These are phyloP conservation scores for Dicorynia guianensis DNA, from an alignment of 306 rosid genomes.

Conservation along the genomic window DNA sequence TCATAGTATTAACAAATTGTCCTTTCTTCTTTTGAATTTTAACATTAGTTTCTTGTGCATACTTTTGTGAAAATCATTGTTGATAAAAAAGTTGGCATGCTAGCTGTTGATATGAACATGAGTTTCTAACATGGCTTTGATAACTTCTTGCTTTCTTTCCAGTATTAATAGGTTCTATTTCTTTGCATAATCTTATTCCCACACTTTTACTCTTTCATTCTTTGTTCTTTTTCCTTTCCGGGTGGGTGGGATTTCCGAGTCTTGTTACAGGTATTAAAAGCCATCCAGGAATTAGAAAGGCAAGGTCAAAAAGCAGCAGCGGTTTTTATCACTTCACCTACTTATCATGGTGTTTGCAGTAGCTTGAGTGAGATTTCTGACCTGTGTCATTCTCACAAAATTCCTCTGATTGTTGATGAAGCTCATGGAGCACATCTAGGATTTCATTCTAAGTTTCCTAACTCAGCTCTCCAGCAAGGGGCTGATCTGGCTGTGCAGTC, in stretches of 20 bases:
- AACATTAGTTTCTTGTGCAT: neutral
- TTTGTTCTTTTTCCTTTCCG: neutral
- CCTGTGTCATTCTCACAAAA: slow-evolving; percentile 72
- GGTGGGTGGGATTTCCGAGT: slow-evolving; percentile 14
- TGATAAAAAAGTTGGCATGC: slow-evolving; percentile 11
- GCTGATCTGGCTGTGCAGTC: slow-evolving; percentile 81
- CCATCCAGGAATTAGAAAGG: slow-evolving; percentile 62
- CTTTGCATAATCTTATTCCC: slow-evolving; percentile 5
- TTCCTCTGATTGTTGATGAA: slow-evolving; percentile 90
- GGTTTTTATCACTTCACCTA: slow-evolving; percentile 84
- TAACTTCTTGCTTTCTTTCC: neutral
- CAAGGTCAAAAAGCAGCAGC: slow-evolving; percentile 76
- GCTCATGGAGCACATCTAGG: slow-evolving; percentile 97
- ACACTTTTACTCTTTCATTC: neutral
- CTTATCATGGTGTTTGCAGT: slow-evolving; percentile 89
- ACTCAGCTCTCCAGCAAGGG: slow-evolving; percentile 80
- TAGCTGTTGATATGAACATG: slow-evolving; percentile 1
- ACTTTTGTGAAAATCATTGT: neutral
- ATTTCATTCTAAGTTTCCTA: slow-evolving; percentile 74
- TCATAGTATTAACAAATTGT: neutral
- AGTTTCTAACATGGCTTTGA: slow-evolving; percentile 12
- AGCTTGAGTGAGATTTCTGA: slow-evolving; percentile 62
- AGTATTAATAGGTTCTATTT: neutral
- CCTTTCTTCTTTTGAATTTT: neutral
- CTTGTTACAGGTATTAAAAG: slow-evolving; percentile 67